phyloP scores from a whole-genome alignment of 176 grass and related monocot genomes.

The Hsuehochloa calcarea region DNA sequence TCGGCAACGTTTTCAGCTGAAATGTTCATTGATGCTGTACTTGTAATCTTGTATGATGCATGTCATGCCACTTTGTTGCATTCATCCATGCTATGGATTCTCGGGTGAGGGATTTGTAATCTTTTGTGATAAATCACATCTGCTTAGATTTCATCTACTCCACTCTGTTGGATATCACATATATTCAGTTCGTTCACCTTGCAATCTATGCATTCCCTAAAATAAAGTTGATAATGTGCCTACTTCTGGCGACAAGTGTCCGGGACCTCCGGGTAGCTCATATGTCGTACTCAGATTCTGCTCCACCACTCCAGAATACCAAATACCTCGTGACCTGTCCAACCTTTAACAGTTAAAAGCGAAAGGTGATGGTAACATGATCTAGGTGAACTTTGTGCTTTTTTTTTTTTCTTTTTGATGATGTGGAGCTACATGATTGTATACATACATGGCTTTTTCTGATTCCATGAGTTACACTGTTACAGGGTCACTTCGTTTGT shows the following conservation, averaged over 20 bases:
- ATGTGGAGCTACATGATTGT: slow-evolving; percentile 9
- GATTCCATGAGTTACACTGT: background rate
- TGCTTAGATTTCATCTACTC: background rate
- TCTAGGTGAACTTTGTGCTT: slow-evolving; percentile 1
- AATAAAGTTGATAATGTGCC: background rate
- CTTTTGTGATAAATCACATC: background rate
- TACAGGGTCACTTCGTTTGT: background rate
- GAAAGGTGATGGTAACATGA: slow-evolving; percentile 19
- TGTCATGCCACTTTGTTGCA: background rate
- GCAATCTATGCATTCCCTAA: background rate
- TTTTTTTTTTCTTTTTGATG: slow-evolving; percentile 7
- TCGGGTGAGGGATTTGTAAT: background rate
- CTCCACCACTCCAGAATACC: background rate
- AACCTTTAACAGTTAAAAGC: slow-evolving; percentile 24
- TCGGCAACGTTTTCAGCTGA: background rate
- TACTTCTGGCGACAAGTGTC: slow-evolving; percentile 8
- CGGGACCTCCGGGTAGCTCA: slow-evolving; percentile 19
- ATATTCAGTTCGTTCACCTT: background rate
- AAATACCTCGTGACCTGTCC: slow-evolving; percentile 27
- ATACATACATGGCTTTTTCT: background rate
- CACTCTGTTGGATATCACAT: background rate
- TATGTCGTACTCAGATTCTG: slow-evolving; percentile 21
- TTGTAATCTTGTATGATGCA: background rate
- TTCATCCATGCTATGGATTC: background rate
- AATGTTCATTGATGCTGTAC: background rate